Evolutionary conservation across 1,284 basidiomycete genomes (phyloP).

Genomic region (Lentinula novae-zelandiae): DNA sequence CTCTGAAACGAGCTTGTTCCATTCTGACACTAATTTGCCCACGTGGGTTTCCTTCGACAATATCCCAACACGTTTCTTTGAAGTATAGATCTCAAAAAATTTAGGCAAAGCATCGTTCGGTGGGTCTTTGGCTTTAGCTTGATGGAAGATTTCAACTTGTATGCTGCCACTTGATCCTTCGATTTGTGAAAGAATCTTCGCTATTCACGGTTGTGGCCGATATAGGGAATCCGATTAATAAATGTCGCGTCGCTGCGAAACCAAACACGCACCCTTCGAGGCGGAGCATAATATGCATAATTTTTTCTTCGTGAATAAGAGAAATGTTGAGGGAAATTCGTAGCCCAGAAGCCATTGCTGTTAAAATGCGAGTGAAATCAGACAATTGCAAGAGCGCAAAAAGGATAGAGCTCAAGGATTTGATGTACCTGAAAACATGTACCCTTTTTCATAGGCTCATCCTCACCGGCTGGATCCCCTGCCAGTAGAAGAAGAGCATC

Average conservation of each 20-base stretch:
- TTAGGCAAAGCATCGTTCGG: conserved; percentile 65
- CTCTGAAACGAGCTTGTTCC: conserved; percentile 60
- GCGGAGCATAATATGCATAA: conserved; percentile 84
- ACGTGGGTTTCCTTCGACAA: conserved; percentile 76
- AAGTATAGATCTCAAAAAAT: conserved; percentile 55
- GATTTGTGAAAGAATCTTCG: conserved; percentile 73
- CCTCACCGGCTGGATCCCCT: conserved; percentile 82
- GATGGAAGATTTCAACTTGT: conserved; percentile 63
- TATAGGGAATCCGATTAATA: background rate
- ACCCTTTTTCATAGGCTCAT: conserved; percentile 84
- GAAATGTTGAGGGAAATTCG: conserved; percentile 93
- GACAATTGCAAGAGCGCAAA: conserved; percentile 15
- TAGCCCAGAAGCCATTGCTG: conserved; percentile 96
- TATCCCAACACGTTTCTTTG: conserved; percentile 60
- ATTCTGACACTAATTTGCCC: conserved; percentile 80
- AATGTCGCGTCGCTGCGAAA: conserved; percentile 19
- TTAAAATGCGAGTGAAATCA: conserved; percentile 16
- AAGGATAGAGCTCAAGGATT: background rate
- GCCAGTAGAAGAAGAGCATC: conserved; percentile 76
- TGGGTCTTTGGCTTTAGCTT: conserved; percentile 72
- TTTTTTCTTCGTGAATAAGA: conserved; percentile 77
- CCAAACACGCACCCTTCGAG: conserved; percentile 68
- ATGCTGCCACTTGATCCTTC: conserved; percentile 50
- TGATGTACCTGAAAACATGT: conserved; percentile 80
- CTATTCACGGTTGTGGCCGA: conserved; percentile 31